These are phyloP conservation scores for Rhodotorula sp. DNA, from an alignment of 1,284 basidiomycete species.

Conservation along the genomic window DNA sequence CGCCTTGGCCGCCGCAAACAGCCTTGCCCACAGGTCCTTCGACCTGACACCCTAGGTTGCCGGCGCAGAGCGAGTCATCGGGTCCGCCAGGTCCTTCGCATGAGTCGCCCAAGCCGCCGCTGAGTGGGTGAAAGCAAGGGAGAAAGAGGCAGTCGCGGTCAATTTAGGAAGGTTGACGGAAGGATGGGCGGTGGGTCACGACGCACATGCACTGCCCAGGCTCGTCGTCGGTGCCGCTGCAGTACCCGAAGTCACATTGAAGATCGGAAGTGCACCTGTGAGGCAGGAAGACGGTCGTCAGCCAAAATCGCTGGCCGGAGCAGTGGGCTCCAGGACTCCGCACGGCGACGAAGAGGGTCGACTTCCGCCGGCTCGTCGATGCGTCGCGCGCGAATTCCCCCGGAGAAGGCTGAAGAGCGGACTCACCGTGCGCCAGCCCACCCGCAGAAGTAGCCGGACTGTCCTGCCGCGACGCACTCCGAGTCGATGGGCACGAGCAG, in stretches of 20 bases:
- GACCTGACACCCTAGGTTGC: slow-evolving; percentile 27
- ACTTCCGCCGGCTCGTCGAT: no score
- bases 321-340: no score
- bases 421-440: slow-evolving; percentile 26
- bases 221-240: neutral
- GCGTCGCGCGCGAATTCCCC: no score
- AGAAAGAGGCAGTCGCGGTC: no score
- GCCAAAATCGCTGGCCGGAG: neutral
- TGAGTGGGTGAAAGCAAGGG: neutral
- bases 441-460: slow-evolving; percentile 19
- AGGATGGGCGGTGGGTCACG: no score
- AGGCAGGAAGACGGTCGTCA: neutral
- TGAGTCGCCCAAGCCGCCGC: slow-evolving; percentile 32
- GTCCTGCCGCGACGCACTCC: slow-evolving; percentile 15
- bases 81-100: slow-evolving; percentile 31
- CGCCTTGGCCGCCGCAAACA: slow-evolving; percentile 28
- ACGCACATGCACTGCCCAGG: slow-evolving; percentile 27
- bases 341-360: no score
- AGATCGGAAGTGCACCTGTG: slow-evolving; percentile 19
- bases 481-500: slow-evolving; percentile 17
- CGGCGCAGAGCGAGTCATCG: slow-evolving; percentile 30
- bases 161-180: neutral
- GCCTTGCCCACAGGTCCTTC: slow-evolving; percentile 10
- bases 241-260: slow-evolving; percentile 28
- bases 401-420: neutral